phyloP scores from a whole-genome alignment of 768 basidiomycete genomes.

The Leccinum subtestaceum region DNA sequence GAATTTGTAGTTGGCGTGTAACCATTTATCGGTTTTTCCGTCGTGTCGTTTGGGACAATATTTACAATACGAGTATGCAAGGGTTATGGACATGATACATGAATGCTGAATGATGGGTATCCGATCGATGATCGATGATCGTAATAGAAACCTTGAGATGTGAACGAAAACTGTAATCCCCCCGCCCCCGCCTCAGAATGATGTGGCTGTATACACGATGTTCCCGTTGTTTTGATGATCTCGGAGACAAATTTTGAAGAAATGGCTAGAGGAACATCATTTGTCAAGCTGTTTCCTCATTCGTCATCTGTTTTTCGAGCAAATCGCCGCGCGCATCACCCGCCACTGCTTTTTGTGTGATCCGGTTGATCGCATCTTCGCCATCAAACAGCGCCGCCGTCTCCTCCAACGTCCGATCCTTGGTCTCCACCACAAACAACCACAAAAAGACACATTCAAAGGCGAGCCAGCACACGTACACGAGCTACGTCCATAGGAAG shows the following conservation, averaged over 20 bases:
- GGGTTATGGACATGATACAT: no score
- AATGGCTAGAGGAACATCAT: neutral
- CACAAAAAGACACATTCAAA: neutral
- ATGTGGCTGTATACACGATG: neutral
- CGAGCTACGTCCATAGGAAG: neutral
- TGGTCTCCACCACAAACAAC: neutral
- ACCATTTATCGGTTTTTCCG: slow-evolving; percentile 19
- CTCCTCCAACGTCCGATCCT: neutral
- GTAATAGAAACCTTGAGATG: neutral
- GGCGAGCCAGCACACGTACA: neutral
- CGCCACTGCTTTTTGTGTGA: neutral
- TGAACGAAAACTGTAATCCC: neutral
- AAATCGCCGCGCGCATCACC: neutral
- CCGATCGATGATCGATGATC: neutral
- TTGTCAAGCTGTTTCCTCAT: neutral
- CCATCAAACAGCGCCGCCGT: neutral
- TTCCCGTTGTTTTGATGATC: neutral
- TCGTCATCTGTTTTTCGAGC: neutral
- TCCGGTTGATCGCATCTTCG: neutral
- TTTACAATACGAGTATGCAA: neutral
- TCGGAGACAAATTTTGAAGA: neutral
- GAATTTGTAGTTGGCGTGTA: slow-evolving; percentile 8
- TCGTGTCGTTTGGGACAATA: slow-evolving; percentile 3
- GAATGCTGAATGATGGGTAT: neutral
- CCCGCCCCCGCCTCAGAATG: no score